Conservation (phyloP, 2,329 filamentous ascomycete species). For the Pestalotiopsis sp. region DNA sequence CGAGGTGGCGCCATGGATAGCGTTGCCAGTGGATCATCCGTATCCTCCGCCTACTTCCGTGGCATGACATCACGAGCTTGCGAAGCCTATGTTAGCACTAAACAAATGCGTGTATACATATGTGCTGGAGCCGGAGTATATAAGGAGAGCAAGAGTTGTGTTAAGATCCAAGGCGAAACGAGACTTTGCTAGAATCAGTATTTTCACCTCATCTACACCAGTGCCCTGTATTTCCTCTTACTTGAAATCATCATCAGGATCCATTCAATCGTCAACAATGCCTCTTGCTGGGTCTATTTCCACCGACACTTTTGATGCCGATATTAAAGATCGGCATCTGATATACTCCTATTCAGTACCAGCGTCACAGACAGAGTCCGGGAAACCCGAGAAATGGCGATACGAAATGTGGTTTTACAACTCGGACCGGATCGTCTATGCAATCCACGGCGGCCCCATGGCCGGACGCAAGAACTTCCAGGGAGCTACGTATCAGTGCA, state of each 20-base stretch:
- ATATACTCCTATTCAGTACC: constrained; percentile 18
- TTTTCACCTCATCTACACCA: background rate
- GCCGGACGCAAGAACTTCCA: constrained; percentile 56
- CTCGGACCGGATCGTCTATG: constrained; percentile 56
- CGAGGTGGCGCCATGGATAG: background rate
- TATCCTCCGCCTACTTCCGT: background rate
- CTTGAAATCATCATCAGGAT: background rate
- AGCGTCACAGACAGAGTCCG: constrained; percentile 14
- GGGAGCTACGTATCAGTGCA: constrained; percentile 57
- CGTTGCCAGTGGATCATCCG: background rate
- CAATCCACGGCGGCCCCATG: constrained; percentile 64
- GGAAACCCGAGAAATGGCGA: constrained; percentile 42
- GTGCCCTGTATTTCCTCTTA: no score
- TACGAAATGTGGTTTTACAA: constrained; percentile 66
- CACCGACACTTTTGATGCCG: constrained; percentile 14
- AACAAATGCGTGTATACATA: background rate
- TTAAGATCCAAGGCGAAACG: background rate
- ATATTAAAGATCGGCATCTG: constrained; percentile 18
- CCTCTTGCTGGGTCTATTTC: constrained; percentile 14
- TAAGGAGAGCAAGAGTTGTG: background rate
- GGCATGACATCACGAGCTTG: background rate
- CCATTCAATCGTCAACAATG: constrained; percentile 1
- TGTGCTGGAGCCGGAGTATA: background rate
- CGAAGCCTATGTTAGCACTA: background rate
- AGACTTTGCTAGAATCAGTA: background rate